Evolutionary conservation across 176 grass and related monocot species (phyloP), one percentile per base, ranked within the genome.

Genomic region (Avena sativa): DNA sequence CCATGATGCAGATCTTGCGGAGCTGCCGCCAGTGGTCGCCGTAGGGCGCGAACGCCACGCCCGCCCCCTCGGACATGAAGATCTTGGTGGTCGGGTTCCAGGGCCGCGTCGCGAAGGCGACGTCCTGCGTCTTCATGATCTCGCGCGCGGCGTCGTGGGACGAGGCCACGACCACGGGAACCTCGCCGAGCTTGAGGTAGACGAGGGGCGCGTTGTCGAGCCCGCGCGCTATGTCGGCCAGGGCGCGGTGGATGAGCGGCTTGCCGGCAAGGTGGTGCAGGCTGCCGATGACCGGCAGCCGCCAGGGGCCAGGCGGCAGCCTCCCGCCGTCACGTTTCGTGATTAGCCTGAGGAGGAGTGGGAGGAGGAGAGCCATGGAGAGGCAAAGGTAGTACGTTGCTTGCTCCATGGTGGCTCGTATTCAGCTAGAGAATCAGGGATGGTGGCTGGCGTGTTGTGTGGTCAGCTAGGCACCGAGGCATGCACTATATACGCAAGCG

Each of bases 11-110:
- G 26, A 83, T 51, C 43, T 38, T 59, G 1, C 88, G 88, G 52
- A 86, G 84, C 72, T 86, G 88, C 0, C 88, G 71, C 83, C 83
- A 82, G 13, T 30, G 71, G 11, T 6, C 62, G 36, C 88, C 88
- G 43, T 86, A 86, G 71, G 62, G 88, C 40, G 78, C 71, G 62
- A 90, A 86, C 3, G 46, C 72, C 47, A 75, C 47, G 0, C 72
- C 72, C 0, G 3, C 72, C 7, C 47, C 72, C 21, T 23, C 72
- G 7, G 72, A 75, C 72, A 52, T 52, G 72, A 75, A 12, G 47
- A 75, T 75, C 72, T 52, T 52, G 47, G 21, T 51, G 7, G 72
- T 75, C 12, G 72, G 72, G 21, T 13, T 75, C 46, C 72, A 75
- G 0, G 72, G 47, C 2, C 72, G 47, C 3, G 72, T 26, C 0